Conservation (phyloP, 768 basidiomycete genomes). For the Lactarius psammicola region DNA sequence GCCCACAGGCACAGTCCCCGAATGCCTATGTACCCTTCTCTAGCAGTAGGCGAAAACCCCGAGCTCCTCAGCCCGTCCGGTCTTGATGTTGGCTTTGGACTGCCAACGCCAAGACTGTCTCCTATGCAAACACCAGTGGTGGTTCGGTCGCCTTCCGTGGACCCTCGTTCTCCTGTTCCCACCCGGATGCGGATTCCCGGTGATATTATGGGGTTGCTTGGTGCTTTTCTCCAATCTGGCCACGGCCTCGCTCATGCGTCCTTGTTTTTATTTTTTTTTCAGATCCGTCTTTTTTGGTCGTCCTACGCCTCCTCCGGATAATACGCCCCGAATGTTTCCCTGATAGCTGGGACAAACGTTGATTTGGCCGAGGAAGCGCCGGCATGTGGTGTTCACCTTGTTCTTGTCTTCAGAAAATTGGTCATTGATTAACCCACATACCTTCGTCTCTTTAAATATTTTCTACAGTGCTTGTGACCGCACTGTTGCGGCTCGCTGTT, state of each 20-base stretch:
- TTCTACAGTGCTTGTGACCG: too few relatives aligned
- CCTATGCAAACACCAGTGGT: not conserved
- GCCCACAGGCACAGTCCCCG: conserved; percentile 7
- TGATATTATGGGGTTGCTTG: conserved; percentile 8
- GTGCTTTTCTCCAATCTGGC: not conserved
- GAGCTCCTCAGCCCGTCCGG: not conserved
- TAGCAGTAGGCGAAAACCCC: not conserved
- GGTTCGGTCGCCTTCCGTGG: conserved; percentile 6
- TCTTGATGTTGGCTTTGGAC: not conserved
- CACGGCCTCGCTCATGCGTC: not conserved
- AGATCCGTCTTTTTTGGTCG: conserved; percentile 13
- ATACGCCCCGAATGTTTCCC: not conserved
- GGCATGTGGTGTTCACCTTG: not conserved
- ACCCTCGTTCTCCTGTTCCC: conserved; percentile 19
- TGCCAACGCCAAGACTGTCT: conserved; percentile 2
- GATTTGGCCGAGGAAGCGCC: not conserved
- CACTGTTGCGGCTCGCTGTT: too few relatives aligned
- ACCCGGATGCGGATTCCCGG: conserved; percentile 5
- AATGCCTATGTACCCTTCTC: conserved; percentile 12
- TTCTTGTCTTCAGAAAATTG: too few relatives aligned
- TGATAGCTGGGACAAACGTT: not conserved
- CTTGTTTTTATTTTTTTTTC: not conserved
- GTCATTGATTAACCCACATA: too few relatives aligned
- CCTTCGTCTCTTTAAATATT: too few relatives aligned
- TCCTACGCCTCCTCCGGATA: conserved; percentile 8